Conservation (phyloP, 116 monocot genomes). For the Dioscorea cayenensis region DNA sequence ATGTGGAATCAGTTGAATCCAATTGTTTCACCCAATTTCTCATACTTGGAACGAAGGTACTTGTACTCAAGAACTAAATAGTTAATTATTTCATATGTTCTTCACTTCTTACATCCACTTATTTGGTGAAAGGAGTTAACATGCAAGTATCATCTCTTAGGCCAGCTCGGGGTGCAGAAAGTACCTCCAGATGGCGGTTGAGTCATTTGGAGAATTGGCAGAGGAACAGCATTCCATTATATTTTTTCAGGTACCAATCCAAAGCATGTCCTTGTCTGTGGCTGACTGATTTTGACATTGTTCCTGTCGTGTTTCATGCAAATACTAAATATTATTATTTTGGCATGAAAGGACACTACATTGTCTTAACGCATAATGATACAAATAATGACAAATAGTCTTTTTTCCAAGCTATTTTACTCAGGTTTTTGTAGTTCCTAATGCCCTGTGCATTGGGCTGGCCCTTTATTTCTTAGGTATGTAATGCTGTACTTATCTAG, state of each 20-base stretch:
- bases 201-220: constrained; percentile 20
- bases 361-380: neutral
- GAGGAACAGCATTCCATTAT: constrained; percentile 44
- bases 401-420: neutral
- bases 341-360: neutral
- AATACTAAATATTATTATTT: neutral
- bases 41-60: constrained; percentile 75
- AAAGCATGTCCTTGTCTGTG: neutral
- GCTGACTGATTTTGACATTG: neutral
- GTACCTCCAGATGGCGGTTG: constrained; percentile 31
- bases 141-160: constrained; percentile 27
- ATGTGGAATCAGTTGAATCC: constrained; percentile 37
- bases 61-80: constrained; percentile 1
- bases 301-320: neutral
- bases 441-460: too few relatives aligned
- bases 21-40: constrained; percentile 45
- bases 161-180: constrained; percentile 70
- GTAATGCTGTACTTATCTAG: too few relatives aligned
- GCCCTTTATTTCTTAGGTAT: too few relatives aligned
- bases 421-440: neutral
- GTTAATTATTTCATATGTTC: neutral
- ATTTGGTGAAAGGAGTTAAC: neutral
- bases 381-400: neutral
- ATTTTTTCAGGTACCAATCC: constrained; percentile 39
- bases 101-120: neutral